Evolutionary conservation across 1,284 basidiomycete genomes (phyloP), one percentile per base, ranked within the genome.

Genomic region (Sparassis latifolia): DNA sequence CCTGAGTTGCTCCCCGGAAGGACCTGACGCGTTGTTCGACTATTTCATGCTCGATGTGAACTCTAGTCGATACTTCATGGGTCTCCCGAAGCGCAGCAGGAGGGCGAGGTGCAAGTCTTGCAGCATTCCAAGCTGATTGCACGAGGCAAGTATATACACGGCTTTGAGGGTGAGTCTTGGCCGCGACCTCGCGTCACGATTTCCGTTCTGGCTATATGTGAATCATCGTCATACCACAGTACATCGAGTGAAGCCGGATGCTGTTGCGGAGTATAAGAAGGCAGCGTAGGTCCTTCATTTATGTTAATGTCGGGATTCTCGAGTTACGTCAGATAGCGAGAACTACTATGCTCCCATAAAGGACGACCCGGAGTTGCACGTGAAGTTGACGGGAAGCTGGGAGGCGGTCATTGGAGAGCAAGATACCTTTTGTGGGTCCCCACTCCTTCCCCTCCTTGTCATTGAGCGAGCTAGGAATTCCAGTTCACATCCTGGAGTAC

Each of bases 311-410:
- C 5, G 10, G 30, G 49, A 45, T 46, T 20, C 20, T 20, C 20
- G 20, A 20, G 20, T 41, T n/a, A 32, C 10, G 32, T 12, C 61
- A 92, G 89, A 10, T 20, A 20, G 20, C 20, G 88, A 89, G 67
- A 75, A 75, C 37, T 96, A 91, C 69, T 96, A 93, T 65, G 76
- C 77, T 32, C 82, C 84, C 12, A 76, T 97, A 51, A 83, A 83
- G 63, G 78, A 82, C 44, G 85, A 91, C 61, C 66, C 79, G 27
- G 76, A 84, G 44, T 67, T 94, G 46, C 78, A 85, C 48, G 85
- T 94, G 54, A 94, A 95, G 69, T 74, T 97, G 51, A 90, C 87
- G 2, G 94, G 94, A 32, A 89, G 84, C 60, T 97, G 92, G 90
- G 92, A 97, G 69, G 84, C 86, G 1, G 64, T 89, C 38, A 78